Conservation (phyloP, 2,329 filamentous ascomycete genomes). For the Monosporascus cannonballus region DNA sequence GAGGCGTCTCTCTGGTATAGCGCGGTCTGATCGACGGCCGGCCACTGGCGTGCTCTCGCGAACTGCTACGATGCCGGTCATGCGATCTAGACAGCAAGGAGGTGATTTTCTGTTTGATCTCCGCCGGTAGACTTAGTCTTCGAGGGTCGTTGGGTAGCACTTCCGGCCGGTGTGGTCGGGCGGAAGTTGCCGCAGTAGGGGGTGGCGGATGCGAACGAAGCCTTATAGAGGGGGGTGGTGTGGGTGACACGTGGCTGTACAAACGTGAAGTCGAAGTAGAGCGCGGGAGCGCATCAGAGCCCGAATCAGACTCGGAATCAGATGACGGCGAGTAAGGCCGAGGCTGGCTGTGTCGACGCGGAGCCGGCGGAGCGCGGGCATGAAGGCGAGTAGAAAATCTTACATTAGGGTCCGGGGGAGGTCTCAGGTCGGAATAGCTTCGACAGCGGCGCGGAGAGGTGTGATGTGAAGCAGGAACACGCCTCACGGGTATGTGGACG, state of each 20-base stretch:
- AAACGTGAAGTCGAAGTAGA: conserved; percentile 13
- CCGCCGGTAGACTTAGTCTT: conserved; percentile 20
- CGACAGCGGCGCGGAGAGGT: conserved; percentile 30
- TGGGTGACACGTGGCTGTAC: conserved; percentile 11
- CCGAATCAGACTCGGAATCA: conserved; percentile 18
- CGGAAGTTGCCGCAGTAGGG: conserved; percentile 11
- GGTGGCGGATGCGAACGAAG: conserved; percentile 14
- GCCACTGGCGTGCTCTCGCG: conserved; percentile 16
- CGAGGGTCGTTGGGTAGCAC: conserved; percentile 19
- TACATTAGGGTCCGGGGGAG: conserved; percentile 25
- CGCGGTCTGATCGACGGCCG: conserved; percentile 4
- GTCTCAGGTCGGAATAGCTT: conserved; percentile 46
- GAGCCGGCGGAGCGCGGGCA: conserved; percentile 14
- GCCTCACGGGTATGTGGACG: conserved; percentile 20
- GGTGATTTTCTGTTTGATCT: conserved; percentile 21
- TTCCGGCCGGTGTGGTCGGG: conserved; percentile 17
- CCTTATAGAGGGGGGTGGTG: conserved; percentile 11
- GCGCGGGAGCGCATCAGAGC: conserved; percentile 12
- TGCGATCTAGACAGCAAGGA: conserved; percentile 20
- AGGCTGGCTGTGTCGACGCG: conserved; percentile 22
- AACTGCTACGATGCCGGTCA: conserved; percentile 24
- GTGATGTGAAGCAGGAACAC: conserved; percentile 15
- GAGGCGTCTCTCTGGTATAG: conserved; percentile 13
- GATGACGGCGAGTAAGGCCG: conserved; percentile 14
- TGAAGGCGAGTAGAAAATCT: conserved; percentile 14